Conservation (phyloP, 805 yeast species). For the Metschnikowia aberdeeniae region DNA sequence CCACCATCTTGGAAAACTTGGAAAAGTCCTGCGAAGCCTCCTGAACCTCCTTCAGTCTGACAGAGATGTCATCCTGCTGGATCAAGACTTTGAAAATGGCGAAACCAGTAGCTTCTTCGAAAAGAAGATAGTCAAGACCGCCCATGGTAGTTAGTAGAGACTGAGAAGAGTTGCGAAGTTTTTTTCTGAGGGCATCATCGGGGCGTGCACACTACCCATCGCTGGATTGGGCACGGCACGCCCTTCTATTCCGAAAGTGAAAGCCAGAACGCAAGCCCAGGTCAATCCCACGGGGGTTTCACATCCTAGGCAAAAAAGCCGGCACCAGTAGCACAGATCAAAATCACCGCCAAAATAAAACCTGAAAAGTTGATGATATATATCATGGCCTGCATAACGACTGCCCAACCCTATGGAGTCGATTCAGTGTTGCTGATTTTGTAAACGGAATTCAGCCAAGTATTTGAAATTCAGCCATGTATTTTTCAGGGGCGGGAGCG, state of each 20-base stretch:
- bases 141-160: slow-evolving; percentile 41
- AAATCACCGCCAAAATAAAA: no score
- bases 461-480: no score
- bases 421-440: no score
- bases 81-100: slow-evolving; percentile 91
- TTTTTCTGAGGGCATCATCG: slow-evolving; percentile 20
- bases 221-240: slow-evolving; percentile 11
- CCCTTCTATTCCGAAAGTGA: not conserved
- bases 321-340: no score
- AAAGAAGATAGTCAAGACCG: slow-evolving; percentile 83
- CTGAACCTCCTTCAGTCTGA: slow-evolving; percentile 91
- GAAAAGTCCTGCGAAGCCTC: slow-evolving; percentile 81
- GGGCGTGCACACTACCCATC: slow-evolving; percentile 12
- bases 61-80: slow-evolving; percentile 92
- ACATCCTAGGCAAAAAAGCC: no score
- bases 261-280: no score
- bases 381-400: no score
- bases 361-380: no score
- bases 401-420: no score
- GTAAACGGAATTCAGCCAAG: no score
- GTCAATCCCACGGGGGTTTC: no score
- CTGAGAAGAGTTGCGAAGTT: slow-evolving; percentile 12
- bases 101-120: slow-evolving; percentile 98
- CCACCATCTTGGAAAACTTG: slow-evolving; percentile 86
- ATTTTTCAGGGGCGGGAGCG: not conserved